These are phyloP conservation scores for Leishmania braziliensis DNA, from an alignment of 208 protist genomes.

Conservation along the genomic window DNA sequence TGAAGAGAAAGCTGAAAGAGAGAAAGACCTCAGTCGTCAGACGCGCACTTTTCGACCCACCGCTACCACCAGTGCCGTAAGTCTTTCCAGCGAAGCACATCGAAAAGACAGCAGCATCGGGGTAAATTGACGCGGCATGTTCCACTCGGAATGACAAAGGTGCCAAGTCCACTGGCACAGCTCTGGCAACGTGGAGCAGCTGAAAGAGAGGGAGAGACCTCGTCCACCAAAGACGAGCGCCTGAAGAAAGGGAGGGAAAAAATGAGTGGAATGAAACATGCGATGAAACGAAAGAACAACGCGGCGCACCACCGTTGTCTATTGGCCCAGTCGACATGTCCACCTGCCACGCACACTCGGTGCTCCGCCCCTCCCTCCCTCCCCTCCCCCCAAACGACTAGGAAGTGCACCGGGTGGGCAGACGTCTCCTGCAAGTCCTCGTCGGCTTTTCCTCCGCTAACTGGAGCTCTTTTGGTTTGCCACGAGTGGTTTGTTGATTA, in stretches of 20 bases:
- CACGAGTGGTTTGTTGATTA: background rate
- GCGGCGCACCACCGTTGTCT: background rate
- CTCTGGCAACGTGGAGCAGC: background rate
- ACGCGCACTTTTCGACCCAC: background rate
- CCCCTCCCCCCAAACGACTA: background rate
- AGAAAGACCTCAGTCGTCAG: background rate
- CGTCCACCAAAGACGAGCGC: background rate
- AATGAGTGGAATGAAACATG: background rate
- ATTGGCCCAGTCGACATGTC: background rate
- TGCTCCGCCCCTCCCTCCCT: too few relatives aligned
- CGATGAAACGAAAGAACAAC: background rate
- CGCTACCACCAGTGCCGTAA: background rate
- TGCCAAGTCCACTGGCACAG: background rate
- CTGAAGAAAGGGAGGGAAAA: constrained; percentile 1
- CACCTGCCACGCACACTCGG: background rate
- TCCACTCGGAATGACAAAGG: background rate
- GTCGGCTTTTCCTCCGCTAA: background rate
- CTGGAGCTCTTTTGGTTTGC: background rate
- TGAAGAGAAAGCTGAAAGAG: background rate
- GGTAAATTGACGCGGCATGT: background rate
- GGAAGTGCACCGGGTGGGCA: background rate
- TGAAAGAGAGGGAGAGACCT: background rate
- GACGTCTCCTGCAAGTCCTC: background rate
- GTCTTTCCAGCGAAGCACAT: background rate
- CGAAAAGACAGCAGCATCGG: background rate